Evolutionary conservation across 179 eudicot genomes (phyloP).

Genomic region (Sideroxylon spinosum): DNA sequence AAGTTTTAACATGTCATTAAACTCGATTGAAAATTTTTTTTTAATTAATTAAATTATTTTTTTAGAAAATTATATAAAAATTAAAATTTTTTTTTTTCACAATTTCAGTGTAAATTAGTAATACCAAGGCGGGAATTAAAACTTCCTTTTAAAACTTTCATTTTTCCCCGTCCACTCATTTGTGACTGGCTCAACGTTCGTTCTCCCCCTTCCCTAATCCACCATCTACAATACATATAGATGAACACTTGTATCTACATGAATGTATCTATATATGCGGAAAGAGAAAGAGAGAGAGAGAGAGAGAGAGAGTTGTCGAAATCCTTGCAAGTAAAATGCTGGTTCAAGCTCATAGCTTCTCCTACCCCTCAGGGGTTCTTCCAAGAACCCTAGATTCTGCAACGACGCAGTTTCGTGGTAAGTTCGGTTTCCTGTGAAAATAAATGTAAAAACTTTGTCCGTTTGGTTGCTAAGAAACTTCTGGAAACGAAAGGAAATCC

Average conservation of each 20-base stretch:
- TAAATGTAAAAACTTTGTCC: not conserved
- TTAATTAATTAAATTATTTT: no score
- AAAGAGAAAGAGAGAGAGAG: no score
- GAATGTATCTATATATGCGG: no score
- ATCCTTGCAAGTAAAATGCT: constrained; percentile 17
- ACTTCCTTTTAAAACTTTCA: not conserved
- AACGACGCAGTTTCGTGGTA: constrained; percentile 16
- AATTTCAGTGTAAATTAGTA: not conserved
- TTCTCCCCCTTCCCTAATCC: not conserved
- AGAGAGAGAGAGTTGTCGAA: not conserved
- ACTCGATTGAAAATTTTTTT: no score
- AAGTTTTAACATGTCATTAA: no score
- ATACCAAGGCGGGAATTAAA: constrained; percentile 8
- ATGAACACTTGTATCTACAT: not conserved
- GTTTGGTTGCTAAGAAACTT: not conserved
- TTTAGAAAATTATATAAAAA: no score
- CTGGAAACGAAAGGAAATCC: not conserved
- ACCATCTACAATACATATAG: not conserved
- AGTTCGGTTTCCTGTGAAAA: constrained; percentile 4
- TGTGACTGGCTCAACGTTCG: not conserved
- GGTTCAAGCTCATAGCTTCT: constrained; percentile 18
- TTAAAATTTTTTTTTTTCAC: no score
- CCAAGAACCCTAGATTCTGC: constrained; percentile 16
- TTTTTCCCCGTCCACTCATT: constrained; percentile 19
- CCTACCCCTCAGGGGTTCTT: constrained; percentile 10